Conservation (phyloP, 2,329 filamentous ascomycete species). For the Xylariomycetidae sp. region DNA sequence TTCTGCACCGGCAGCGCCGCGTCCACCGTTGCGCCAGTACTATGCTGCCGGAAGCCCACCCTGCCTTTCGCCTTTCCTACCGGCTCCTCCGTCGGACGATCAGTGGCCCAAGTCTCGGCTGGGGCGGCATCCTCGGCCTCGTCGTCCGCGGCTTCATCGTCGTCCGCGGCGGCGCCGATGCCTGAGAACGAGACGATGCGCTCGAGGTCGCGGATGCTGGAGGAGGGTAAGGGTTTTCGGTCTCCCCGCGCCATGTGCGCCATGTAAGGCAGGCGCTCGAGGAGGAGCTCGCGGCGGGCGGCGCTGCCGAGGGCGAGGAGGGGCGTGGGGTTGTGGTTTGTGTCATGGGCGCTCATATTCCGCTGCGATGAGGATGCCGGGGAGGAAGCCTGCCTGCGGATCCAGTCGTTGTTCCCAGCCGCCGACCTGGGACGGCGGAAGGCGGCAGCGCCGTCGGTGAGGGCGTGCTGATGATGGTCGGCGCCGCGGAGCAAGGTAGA, state of each 20-base stretch:
- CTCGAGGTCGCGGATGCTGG: slow-evolving; percentile 50
- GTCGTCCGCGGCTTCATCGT: slow-evolving; percentile 30
- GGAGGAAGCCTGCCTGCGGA: background rate
- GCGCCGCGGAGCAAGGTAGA: slow-evolving; percentile 54
- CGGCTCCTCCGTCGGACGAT: slow-evolving; percentile 49
- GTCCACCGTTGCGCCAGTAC: slow-evolving; percentile 17
- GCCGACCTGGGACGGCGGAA: slow-evolving; percentile 39
- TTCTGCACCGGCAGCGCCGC: slow-evolving; percentile 50
- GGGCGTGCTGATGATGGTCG: slow-evolving; percentile 23
- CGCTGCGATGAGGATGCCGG: slow-evolving; percentile 14
- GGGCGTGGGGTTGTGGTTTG: slow-evolving; percentile 24
- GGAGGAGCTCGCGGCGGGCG: slow-evolving; percentile 65
- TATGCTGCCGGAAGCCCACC: slow-evolving; percentile 22
- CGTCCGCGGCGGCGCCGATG: slow-evolving; percentile 33
- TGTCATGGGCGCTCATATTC: slow-evolving; percentile 20
- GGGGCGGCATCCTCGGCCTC: slow-evolving; percentile 41
- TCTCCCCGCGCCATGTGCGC: slow-evolving; percentile 52
- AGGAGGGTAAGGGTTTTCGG: slow-evolving; percentile 25
- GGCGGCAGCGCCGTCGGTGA: slow-evolving; percentile 41
- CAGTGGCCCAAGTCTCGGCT: slow-evolving; percentile 53
- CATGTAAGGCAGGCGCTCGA: slow-evolving; percentile 86
- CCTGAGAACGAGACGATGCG: slow-evolving; percentile 63
- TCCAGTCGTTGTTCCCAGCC: slow-evolving; percentile 1
- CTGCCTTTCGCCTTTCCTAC: slow-evolving; percentile 23
- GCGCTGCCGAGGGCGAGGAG: slow-evolving; percentile 57